Percentiles rank a stretch among this genome's conserved stretches.
Conservation (phyloP, 495 filamentous ascomycete species). For the Parachaetomium inaequale region DNA sequence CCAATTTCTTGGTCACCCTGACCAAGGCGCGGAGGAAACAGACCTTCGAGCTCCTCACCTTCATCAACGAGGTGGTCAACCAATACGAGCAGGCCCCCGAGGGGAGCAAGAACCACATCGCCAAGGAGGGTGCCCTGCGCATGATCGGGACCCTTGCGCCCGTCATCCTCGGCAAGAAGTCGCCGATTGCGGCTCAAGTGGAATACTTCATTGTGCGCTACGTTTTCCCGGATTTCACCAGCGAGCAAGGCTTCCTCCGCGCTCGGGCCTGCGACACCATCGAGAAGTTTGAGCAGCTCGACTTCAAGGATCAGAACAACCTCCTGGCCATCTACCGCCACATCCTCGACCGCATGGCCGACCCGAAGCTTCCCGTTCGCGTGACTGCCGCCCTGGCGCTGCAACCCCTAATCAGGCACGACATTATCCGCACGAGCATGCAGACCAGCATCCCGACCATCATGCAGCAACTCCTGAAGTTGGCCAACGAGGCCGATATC, state of each 20-base stretch:
- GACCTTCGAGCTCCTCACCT: conserved; percentile 87
- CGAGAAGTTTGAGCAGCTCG: conserved; percentile 93
- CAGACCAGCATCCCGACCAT: conserved; percentile 98
- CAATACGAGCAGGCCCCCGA: conserved; percentile 76
- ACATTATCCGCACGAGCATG: conserved; percentile 89
- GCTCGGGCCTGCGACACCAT: conserved; percentile 94
- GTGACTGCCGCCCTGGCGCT: conserved; percentile 93
- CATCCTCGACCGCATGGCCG: conserved; percentile 95
- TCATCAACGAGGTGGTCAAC: conserved; percentile 90
- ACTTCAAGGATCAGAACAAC: conserved; percentile 94
- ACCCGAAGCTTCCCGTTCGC: conserved; percentile 82
- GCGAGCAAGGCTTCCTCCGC: conserved; percentile 85
- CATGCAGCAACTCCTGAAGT: conserved; percentile 96
- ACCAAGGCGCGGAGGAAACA: conserved; percentile 95
- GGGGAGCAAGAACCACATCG: conserved; percentile 82
- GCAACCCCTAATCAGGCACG: conserved; percentile 92
- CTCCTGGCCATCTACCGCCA: conserved; percentile 93
- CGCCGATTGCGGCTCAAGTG: conserved; percentile 95
- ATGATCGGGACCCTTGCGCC: conserved; percentile 96
- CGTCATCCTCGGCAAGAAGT: conserved; percentile 95
- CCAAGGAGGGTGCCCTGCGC: conserved; percentile 92
- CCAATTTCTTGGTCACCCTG: conserved; percentile 90
- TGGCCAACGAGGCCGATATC: conserved; percentile 93
- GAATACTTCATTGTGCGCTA: conserved; percentile 98
- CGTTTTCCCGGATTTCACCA: conserved; percentile 96